A percentile compares a stretch with the other conserved stretches of the same genome.
phyloP scores from a whole-genome alignment of 257 asterid genomes.

The Nicotiana knightiana region DNA sequence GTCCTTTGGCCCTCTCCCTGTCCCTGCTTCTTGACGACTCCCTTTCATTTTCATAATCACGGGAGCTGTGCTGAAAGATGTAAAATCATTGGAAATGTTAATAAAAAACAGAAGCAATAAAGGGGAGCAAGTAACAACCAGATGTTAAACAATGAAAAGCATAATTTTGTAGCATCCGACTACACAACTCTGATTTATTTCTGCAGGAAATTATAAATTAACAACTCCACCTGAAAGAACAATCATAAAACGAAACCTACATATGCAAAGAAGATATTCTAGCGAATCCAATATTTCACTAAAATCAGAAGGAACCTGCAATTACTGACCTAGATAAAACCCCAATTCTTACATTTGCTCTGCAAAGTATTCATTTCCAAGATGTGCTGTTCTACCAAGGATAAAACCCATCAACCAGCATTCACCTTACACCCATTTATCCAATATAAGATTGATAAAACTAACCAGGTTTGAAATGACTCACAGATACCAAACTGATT shows the following conservation, averaged over 20 bases:
- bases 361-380: neutral
- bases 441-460: neutral
- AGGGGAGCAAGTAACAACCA: neutral
- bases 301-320: neutral
- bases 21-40: slow-evolving; percentile 18
- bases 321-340: neutral
- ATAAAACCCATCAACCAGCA: neutral
- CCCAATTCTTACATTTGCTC: neutral
- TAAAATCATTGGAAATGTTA: neutral
- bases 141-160: neutral
- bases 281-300: neutral
- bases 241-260: neutral
- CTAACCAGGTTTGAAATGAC: neutral
- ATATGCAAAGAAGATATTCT: neutral
- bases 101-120: neutral
- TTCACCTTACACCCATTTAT: neutral
- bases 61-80: slow-evolving; percentile 6
- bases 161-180: neutral
- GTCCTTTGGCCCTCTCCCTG: slow-evolving; percentile 9
- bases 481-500: neutral
- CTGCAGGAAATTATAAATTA: neutral
- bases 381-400: neutral
- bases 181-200: neutral
- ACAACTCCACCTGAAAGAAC: neutral
- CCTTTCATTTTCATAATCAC: slow-evolving; percentile 1